A percentile compares a stretch with the other conserved stretches of the same genome.
Evolutionary conservation across 768 basidiomycete species (phyloP).

Genomic region (Kwoniella bestiolae): DNA sequence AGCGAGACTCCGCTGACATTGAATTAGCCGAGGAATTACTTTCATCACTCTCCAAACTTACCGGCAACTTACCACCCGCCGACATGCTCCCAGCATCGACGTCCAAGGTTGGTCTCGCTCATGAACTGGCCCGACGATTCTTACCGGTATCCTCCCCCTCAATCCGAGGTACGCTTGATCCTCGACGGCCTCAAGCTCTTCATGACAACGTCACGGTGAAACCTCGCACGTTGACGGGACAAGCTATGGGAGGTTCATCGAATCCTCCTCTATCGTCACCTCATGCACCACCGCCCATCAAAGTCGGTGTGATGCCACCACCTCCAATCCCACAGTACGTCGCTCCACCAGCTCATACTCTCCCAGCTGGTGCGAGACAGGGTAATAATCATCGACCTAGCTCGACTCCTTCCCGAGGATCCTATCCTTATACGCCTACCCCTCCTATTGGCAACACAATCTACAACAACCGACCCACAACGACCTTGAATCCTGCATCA

Average conservation of each 20-base stretch:
- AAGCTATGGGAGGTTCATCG: conserved; percentile 15
- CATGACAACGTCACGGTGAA: conserved; percentile 44
- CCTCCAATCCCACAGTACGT: conserved; percentile 18
- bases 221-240: conserved; percentile 10
- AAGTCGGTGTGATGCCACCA: conserved; percentile 18
- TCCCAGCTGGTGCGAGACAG: neutral
- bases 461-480: neutral
- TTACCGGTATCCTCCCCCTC: conserved; percentile 35
- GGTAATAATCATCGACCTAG: conserved; percentile 1
- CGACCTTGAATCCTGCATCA: neutral
- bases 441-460: neutral
- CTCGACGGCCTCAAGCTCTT: conserved; percentile 51
- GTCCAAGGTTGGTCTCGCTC: conserved; percentile 37
- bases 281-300: conserved; percentile 18
- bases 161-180: conserved; percentile 52
- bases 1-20: neutral
- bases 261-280: conserved; percentile 11
- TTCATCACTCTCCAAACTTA: conserved; percentile 35
- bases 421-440: conserved; percentile 2
- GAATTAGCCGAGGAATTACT: conserved; percentile 33
- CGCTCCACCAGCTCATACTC: conserved; percentile 23
- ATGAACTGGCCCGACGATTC: conserved; percentile 37
- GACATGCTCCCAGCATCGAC: conserved; percentile 24
- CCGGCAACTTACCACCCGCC: conserved; percentile 26
- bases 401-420: conserved; percentile 6